Evolutionary conservation across 139 green algal genomes (phyloP).

Genomic region (Chlamydomonas sp.): DNA sequence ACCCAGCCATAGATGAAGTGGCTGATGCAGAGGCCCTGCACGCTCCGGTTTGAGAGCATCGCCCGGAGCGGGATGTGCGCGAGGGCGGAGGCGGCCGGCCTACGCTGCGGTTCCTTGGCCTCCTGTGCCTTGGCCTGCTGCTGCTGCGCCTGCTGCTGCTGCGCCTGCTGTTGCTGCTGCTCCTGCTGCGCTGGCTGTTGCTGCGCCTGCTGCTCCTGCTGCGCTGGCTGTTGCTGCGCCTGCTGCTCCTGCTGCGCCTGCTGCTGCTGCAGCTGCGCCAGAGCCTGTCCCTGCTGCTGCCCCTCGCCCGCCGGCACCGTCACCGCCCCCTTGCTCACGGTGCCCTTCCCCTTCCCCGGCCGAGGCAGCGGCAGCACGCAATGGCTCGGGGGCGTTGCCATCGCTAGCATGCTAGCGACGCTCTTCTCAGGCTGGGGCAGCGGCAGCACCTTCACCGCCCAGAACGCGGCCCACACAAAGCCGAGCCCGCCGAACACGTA

Average conservation of each 20-base stretch:
- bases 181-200: no score
- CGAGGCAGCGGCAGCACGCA: no score
- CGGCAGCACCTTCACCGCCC: background rate
- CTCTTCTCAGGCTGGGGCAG: background rate
- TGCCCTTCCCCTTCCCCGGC: no score
- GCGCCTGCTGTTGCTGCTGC: no score
- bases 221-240: no score
- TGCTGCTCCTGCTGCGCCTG: no score
- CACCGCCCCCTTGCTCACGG: no score
- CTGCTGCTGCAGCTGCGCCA: no score
- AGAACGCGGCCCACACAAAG: slow-evolving; percentile 48
- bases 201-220: no score
- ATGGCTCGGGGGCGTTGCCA: background rate
- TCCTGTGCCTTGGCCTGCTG: background rate
- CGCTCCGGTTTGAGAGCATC: background rate
- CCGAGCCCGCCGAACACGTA: slow-evolving; percentile 85
- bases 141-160: no score
- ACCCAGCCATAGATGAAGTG: slow-evolving; percentile 6
- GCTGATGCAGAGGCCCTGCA: slow-evolving; percentile 4
- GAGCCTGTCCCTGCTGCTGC: no score
- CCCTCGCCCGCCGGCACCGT: no score
- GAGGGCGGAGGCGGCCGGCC: background rate
- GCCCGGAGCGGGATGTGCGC: background rate
- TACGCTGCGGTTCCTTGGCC: background rate
- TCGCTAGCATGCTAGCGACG: background rate